Conservation (phyloP, 2,329 filamentous ascomycete genomes). For the Exophiala bonariae region DNA sequence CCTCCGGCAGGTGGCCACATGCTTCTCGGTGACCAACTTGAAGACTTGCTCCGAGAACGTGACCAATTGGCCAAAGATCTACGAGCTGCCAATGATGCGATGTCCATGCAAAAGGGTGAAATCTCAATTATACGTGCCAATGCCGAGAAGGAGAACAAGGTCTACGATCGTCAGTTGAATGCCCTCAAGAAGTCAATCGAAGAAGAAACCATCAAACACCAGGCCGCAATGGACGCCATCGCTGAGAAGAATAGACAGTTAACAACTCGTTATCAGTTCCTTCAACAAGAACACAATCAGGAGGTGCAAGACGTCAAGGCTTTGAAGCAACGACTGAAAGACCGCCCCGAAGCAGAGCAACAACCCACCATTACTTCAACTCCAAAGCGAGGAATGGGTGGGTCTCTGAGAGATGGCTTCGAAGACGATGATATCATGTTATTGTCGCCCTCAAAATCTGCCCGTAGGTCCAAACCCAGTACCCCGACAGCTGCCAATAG, state of each 20-base stretch:
- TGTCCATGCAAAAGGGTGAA: conserved; percentile 58
- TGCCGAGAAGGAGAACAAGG: conserved; percentile 52
- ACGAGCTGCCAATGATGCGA: conserved; percentile 39
- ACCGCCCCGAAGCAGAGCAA: conserved; percentile 33
- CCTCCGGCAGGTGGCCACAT: conserved; percentile 25
- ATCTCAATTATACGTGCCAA: conserved; percentile 63
- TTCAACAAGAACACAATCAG: conserved; percentile 60
- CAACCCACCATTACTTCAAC: conserved; percentile 42
- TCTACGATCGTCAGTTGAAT: conserved; percentile 54
- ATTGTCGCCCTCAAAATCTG: conserved; percentile 55
- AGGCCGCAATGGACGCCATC: conserved; percentile 55
- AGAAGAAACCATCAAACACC: conserved; percentile 54
- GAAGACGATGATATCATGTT: conserved; percentile 61
- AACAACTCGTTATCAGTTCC: conserved; percentile 59
- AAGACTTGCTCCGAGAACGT: conserved; percentile 35
- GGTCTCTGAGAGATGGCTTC: conserved; percentile 61
- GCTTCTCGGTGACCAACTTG: conserved; percentile 17
- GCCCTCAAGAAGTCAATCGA: conserved; percentile 55
- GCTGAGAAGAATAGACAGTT: conserved; percentile 57
- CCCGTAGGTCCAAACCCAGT: conserved; percentile 46
- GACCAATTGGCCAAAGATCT: conserved; percentile 41
- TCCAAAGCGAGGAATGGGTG: conserved; percentile 45
- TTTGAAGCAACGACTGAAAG: conserved; percentile 38
- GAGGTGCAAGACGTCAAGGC: conserved; percentile 51
- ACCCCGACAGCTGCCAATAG: conserved; percentile 60